Evolutionary conservation across 768 basidiomycete genomes (phyloP).

Genomic region (Suillus bovinus): DNA sequence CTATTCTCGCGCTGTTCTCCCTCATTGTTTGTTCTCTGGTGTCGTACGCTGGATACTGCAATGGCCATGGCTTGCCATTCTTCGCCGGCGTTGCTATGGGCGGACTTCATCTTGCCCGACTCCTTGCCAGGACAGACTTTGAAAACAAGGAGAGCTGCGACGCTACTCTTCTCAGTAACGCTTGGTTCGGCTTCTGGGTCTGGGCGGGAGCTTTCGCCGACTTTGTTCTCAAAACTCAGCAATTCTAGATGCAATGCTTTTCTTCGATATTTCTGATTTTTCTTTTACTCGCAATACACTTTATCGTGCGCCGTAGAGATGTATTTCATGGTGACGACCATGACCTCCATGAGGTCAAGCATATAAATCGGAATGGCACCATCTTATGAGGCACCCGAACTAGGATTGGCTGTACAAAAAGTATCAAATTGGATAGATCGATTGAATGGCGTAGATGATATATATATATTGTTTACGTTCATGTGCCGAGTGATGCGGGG

Average conservation of each 20-base stretch:
- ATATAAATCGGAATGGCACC: neutral
- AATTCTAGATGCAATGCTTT: neutral
- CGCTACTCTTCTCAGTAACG: neutral
- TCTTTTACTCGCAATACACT: neutral
- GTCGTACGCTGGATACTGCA: conserved; percentile 48
- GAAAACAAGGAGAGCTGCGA: neutral
- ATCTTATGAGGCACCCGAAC: neutral
- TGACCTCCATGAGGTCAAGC: no score
- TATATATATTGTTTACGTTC: no score
- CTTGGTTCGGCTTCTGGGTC: conserved; percentile 1
- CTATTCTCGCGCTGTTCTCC: conserved; percentile 56
- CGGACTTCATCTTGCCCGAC: neutral
- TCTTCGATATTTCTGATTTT: neutral
- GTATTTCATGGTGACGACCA: no score
- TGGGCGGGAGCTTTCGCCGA: neutral
- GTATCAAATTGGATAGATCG: no score
- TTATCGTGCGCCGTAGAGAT: no score
- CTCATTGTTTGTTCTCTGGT: conserved; percentile 51
- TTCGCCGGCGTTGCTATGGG: neutral
- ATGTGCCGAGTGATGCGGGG: no score
- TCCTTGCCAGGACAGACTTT: neutral
- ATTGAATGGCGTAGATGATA: no score
- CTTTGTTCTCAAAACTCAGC: neutral
- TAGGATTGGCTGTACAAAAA: no score
- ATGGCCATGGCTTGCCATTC: conserved; percentile 35